Percentiles rank a stretch among this genome's conserved stretches.
Evolutionary conservation across 2,329 filamentous ascomycete genomes (phyloP).

Genomic region (Talaromyces verruculosus): DNA sequence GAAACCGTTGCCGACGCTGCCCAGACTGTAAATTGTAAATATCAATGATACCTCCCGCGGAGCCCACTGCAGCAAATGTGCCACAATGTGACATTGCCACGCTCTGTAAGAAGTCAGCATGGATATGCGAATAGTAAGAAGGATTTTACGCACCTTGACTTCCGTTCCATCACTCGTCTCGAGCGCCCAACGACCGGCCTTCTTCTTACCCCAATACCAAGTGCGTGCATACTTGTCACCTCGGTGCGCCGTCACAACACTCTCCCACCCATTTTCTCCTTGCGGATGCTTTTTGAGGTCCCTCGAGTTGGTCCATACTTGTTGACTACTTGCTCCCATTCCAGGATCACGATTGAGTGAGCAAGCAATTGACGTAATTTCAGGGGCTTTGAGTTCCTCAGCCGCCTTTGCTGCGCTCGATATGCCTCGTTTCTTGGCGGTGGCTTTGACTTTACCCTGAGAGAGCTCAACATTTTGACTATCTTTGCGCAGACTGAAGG

Average conservation of each 20-base stretch:
- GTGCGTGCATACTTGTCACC: slow-evolving; percentile 82
- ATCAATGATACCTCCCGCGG: slow-evolving; percentile 77
- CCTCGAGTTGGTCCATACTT: slow-evolving; percentile 79
- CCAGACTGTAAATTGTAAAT: slow-evolving; percentile 98
- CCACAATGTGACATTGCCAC: slow-evolving; percentile 89
- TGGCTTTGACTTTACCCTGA: slow-evolving; percentile 83
- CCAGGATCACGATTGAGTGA: slow-evolving; percentile 93
- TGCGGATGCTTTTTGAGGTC: slow-evolving; percentile 68
- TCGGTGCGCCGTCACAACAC: slow-evolving; percentile 88
- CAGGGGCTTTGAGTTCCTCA: slow-evolving; percentile 73
- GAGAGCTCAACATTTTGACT: slow-evolving; percentile 92
- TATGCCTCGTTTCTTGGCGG: slow-evolving; percentile 68
- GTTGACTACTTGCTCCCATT: slow-evolving; percentile 77
- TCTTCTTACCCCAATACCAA: slow-evolving; percentile 97
- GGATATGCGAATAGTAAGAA: not conserved
- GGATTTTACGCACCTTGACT: slow-evolving; percentile 54
- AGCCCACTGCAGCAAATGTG: slow-evolving; percentile 89
- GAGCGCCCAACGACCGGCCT: slow-evolving; percentile 89
- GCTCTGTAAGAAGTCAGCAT: slow-evolving; percentile 52
- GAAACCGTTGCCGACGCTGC: slow-evolving; percentile 81
- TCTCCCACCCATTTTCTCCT: slow-evolving; percentile 90
- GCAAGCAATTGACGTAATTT: slow-evolving; percentile 87
- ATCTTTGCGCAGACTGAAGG: slow-evolving; percentile 90
- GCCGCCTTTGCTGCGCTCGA: slow-evolving; percentile 24
- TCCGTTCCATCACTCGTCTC: slow-evolving; percentile 79